Evolutionary conservation across 352 stramenopile species (phyloP).

Genomic region (Phytophthora nicotianae): DNA sequence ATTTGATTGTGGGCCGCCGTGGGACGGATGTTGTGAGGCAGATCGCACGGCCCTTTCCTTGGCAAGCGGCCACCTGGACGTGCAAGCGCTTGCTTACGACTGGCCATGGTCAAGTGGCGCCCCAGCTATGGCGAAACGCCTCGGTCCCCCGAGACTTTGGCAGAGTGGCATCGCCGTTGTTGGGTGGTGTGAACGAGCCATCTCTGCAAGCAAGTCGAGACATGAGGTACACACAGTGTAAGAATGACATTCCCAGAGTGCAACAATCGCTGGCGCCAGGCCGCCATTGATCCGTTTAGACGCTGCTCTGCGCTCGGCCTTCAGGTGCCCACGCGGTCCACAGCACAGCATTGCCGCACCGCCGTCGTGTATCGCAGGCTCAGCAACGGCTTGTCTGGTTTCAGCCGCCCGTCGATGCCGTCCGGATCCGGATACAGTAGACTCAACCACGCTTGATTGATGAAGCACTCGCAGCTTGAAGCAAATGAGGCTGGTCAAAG

Average conservation of each 20-base stretch:
- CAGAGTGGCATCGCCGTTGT: constrained; percentile 14
- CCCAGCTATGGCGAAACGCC: constrained; percentile 23
- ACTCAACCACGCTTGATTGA: constrained; percentile 1
- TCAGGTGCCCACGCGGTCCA: constrained; percentile 18
- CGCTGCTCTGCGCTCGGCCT: constrained; percentile 13
- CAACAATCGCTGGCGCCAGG: constrained; percentile 31
- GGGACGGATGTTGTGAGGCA: not conserved
- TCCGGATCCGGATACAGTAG: constrained; percentile 6
- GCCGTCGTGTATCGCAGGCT: constrained; percentile 20
- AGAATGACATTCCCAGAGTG: not conserved
- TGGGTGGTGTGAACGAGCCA: constrained; percentile 22
- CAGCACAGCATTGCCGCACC: constrained; percentile 21
- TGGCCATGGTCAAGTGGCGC: constrained; percentile 19
- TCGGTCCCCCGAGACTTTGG: not conserved
- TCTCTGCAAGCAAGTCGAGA: constrained; percentile 36
- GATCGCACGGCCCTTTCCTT: constrained; percentile 18
- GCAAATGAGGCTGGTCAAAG: not conserved
- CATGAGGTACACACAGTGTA: constrained; percentile 19
- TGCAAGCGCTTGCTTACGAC: constrained; percentile 21
- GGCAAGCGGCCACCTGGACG: not conserved
- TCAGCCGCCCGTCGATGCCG: constrained; percentile 11
- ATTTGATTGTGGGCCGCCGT: constrained; percentile 12
- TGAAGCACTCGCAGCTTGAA: constrained; percentile 7
- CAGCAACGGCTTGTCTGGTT: constrained; percentile 9
- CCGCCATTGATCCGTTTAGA: constrained; percentile 6